Evolutionary conservation across 2,329 filamentous ascomycete species (phyloP).

Genomic region (Epichloe aotearoae): DNA sequence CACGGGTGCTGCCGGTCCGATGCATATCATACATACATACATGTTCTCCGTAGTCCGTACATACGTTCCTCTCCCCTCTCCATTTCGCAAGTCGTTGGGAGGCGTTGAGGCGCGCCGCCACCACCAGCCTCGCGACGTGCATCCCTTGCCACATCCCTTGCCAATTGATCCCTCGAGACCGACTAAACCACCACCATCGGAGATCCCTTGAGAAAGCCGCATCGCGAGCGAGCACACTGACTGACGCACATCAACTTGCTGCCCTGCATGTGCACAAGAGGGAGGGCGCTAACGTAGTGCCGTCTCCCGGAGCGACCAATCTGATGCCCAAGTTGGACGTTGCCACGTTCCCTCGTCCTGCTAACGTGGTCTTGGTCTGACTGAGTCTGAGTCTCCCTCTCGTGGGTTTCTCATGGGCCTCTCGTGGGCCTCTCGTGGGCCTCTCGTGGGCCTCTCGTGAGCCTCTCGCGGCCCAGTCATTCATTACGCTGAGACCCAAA

Average conservation of each 20-base stretch:
- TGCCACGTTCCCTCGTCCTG: too few species aligned
- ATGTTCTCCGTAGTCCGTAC: too few species aligned
- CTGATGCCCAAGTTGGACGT: not conserved
- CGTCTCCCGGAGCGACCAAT: not conserved
- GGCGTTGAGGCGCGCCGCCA: too few species aligned
- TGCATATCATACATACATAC: too few species aligned
- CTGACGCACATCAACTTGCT: not conserved
- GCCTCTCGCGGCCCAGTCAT: too few species aligned
- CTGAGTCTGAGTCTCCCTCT: not conserved
- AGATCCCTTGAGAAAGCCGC: not conserved
- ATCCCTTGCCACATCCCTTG: too few species aligned
- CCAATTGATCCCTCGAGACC: not conserved
- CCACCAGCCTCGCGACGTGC: too few species aligned
- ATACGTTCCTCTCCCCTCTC: too few species aligned
- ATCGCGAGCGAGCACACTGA: not conserved
- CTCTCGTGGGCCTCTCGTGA: not conserved
- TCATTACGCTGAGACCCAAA: not conserved
- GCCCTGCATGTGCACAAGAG: not conserved
- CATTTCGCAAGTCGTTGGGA: too few species aligned
- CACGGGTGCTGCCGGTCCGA: too few species aligned
- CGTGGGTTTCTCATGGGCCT: not conserved
- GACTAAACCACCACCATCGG: not conserved
- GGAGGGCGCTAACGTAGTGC: not conserved
- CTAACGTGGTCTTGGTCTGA: too few species aligned
- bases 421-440: not conserved